Evolutionary conservation across 2,329 filamentous ascomycete species (phyloP).

Genomic region (Sclerotinia borealis): DNA sequence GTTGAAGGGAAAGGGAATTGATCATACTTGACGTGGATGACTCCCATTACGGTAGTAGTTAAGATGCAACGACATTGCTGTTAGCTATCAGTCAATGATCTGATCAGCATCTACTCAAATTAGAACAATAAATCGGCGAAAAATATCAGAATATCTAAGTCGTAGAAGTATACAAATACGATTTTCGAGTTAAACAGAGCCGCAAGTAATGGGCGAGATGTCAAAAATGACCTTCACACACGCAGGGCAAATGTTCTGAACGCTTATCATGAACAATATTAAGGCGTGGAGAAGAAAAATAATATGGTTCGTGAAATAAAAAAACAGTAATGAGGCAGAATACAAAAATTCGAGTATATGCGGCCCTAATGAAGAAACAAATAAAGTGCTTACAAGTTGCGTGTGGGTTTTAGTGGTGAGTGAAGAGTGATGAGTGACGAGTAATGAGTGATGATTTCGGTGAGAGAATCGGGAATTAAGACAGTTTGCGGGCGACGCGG

Average conservation of each 20-base stretch:
- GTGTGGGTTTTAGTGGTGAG: not conserved
- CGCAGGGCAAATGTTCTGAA: not conserved
- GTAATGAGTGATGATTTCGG: no score
- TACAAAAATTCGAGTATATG: not conserved
- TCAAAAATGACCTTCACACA: not conserved
- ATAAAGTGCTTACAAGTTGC: not conserved
- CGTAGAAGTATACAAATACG: constrained; percentile 7
- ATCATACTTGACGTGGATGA: constrained; percentile 24
- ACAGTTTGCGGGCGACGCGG: not conserved
- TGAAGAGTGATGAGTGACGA: no score
- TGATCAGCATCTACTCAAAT: constrained; percentile 1
- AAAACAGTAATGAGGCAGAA: not conserved
- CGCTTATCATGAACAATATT: not conserved
- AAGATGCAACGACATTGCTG: constrained; percentile 26
- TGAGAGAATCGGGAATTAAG: constrained; percentile 10
- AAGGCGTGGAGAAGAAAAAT: not conserved
- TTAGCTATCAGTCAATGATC: constrained; percentile 14
- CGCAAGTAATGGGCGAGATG: not conserved
- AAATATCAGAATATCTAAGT: constrained; percentile 12
- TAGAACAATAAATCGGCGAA: constrained; percentile 17
- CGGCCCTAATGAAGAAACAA: not conserved
- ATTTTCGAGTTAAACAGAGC: constrained; percentile 18
- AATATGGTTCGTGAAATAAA: not conserved
- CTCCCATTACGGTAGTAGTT: constrained; percentile 22
- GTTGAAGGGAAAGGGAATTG: not conserved